These are phyloP conservation scores for Bruguiera sexangula DNA, from an alignment of 345 rosid genomes.

Conservation along the genomic window DNA sequence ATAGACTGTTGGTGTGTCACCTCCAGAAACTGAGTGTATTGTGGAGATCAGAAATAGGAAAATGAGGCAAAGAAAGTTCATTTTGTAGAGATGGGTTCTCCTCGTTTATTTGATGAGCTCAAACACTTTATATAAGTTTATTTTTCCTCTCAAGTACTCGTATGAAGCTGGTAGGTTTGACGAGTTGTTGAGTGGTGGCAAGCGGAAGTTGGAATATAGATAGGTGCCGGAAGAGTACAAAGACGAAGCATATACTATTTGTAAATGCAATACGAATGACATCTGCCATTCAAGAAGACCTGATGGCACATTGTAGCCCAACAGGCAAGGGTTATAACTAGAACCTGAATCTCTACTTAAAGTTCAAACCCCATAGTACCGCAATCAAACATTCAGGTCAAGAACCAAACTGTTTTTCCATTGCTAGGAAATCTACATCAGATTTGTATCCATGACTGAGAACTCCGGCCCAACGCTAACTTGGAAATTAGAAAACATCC, in stretches of 20 bases:
- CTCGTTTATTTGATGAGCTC: neutral
- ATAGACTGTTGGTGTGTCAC: slow-evolving; percentile 24
- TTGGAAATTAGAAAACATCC: too few species aligned
- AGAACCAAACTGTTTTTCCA: too few species aligned
- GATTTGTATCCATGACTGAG: too few species aligned
- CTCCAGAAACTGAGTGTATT: neutral
- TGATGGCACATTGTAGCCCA: too few species aligned
- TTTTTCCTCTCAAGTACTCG: neutral
- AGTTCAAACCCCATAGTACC: too few species aligned
- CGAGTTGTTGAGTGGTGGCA: neutral
- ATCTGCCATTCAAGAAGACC: neutral
- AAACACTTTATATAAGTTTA: neutral
- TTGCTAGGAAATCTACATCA: too few species aligned
- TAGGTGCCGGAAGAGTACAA: neutral
- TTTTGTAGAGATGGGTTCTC: neutral
- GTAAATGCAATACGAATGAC: neutral
- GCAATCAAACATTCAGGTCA: too few species aligned
- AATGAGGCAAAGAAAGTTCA: slow-evolving; percentile 2
- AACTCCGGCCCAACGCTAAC: too few species aligned
- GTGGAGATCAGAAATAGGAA: slow-evolving; percentile 8
- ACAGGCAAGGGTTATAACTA: too few species aligned
- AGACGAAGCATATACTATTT: neutral
- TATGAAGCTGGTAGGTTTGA: neutral
- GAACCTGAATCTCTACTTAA: too few species aligned
- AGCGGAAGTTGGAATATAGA: neutral